Evolutionary conservation across 2,329 filamentous ascomycete species (phyloP).

Genomic region (Allantophomopsis cytisporea): DNA sequence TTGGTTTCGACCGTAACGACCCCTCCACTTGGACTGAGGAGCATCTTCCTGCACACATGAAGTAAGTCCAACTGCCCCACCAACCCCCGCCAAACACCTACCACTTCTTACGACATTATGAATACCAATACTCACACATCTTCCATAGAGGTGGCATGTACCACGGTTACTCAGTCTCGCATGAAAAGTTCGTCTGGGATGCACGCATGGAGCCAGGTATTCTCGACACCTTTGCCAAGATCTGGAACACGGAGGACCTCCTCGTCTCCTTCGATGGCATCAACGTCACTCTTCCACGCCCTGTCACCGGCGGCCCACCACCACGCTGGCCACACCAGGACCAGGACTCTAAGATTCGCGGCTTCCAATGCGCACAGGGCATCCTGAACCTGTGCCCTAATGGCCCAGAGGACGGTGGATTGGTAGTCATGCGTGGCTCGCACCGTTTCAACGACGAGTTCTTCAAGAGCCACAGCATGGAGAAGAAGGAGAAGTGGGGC

Average conservation of each 20-base stretch:
- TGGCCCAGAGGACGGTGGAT: conserved; percentile 18
- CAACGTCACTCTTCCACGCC: conserved; percentile 22
- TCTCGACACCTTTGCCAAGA: conserved; percentile 21
- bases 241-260: conserved; percentile 26
- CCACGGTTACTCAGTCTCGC: conserved; percentile 21
- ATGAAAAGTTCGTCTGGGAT: conserved; percentile 25
- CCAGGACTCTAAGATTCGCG: conserved; percentile 20
- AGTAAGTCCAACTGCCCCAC: conserved; percentile 2
- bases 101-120: too few relatives aligned
- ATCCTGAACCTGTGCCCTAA: conserved; percentile 23
- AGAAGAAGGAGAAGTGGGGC: conserved; percentile 4
- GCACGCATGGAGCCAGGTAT: conserved; percentile 22
- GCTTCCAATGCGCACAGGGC: conserved; percentile 28
- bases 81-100: too few relatives aligned
- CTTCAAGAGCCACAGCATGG: conserved; percentile 4
- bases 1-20: conserved; percentile 22
- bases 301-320: conserved; percentile 5
- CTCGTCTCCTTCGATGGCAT: conserved; percentile 30
- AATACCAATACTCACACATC: too few relatives aligned
- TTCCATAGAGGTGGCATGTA: conserved; percentile 21
- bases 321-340: conserved; percentile 24
- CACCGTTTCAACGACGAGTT: conserved; percentile 17
- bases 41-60: conserved; percentile 21
- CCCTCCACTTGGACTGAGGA: conserved; percentile 20
- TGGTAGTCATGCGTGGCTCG: conserved; percentile 17